phyloP scores from a whole-genome alignment of 495 filamentous ascomycete species.

The Hypoxylon fragiforme region DNA sequence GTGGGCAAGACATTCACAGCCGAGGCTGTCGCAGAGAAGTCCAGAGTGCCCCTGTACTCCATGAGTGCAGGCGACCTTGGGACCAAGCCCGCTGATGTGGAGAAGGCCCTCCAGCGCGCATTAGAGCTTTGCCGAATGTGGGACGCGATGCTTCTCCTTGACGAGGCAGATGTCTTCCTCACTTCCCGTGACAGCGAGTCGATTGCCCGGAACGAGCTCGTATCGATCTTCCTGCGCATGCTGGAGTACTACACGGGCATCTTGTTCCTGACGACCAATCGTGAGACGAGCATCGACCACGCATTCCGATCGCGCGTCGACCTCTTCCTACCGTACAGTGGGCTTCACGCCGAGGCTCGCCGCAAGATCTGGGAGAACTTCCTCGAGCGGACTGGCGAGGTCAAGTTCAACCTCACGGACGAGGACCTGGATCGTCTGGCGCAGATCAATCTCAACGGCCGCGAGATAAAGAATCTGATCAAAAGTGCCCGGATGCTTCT shows the following conservation, averaged over 20 bases:
- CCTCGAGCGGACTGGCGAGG: conserved; percentile 18
- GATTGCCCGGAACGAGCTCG: conserved; percentile 55
- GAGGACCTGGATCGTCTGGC: conserved; percentile 42
- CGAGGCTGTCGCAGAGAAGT: conserved; percentile 54
- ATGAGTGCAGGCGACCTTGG: conserved; percentile 58
- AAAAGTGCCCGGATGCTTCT: conserved; percentile 43
- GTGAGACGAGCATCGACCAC: conserved; percentile 50
- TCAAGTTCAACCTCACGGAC: not conserved
- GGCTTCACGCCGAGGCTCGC: conserved; percentile 42
- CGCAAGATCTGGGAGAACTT: conserved; percentile 40
- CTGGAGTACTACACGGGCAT: conserved; percentile 59
- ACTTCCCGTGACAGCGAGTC: conserved; percentile 53
- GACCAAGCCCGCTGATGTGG: conserved; percentile 47
- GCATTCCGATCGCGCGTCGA: conserved; percentile 59
- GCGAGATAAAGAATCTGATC: conserved; percentile 57
- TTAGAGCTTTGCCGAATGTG: conserved; percentile 52
- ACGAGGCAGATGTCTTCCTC: conserved; percentile 69
- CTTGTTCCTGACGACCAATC: conserved; percentile 61
- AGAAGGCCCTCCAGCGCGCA: conserved; percentile 49
- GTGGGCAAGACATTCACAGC: conserved; percentile 62
- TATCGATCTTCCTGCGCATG: conserved; percentile 55
- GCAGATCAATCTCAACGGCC: conserved; percentile 44
- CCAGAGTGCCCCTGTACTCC: conserved; percentile 51
- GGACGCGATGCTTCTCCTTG: conserved; percentile 59
- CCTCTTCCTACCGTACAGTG: conserved; percentile 49